phyloP scores from a whole-genome alignment of 2,329 filamentous ascomycete species.

The Penicillium sp. region DNA sequence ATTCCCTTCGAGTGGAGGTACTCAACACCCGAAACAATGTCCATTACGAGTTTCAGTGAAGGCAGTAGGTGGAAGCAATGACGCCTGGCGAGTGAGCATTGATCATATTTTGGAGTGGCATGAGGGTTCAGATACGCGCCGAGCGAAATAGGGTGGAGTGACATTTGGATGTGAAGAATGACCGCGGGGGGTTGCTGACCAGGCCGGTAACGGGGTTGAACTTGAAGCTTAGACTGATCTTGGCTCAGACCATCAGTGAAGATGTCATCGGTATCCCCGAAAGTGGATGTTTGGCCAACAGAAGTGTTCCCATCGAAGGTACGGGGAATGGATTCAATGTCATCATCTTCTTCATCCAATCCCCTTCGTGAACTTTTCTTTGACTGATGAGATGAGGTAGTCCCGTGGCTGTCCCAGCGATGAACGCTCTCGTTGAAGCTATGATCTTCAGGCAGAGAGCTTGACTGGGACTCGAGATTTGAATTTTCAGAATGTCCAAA shows the following conservation, averaged over 20 bases:
- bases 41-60: slow-evolving; percentile 58
- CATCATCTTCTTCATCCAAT: slow-evolving; percentile 47
- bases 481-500: slow-evolving; percentile 41
- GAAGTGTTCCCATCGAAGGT: slow-evolving; percentile 33
- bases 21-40: slow-evolving; percentile 62
- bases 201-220: slow-evolving; percentile 26
- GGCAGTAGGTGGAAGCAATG: slow-evolving; percentile 65
- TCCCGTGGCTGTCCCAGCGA: slow-evolving; percentile 37
- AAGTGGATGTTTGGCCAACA: slow-evolving; percentile 36
- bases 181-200: slow-evolving; percentile 39
- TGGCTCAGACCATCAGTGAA: slow-evolving; percentile 45
- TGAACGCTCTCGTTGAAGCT: slow-evolving; percentile 22
- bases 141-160: slow-evolving; percentile 62
- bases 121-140: slow-evolving; percentile 56
- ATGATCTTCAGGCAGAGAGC: slow-evolving; percentile 20
- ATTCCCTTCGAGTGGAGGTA: slow-evolving; percentile 63
- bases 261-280: slow-evolving; percentile 39
- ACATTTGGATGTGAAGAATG: slow-evolving; percentile 68
- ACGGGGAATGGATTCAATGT: slow-evolving; percentile 52
- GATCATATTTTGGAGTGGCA: slow-evolving; percentile 20
- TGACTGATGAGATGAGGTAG: slow-evolving; percentile 43
- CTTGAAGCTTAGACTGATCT: slow-evolving; percentile 35
- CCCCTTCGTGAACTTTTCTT: slow-evolving; percentile 42
- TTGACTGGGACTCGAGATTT: slow-evolving; percentile 22
- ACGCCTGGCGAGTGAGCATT: slow-evolving; percentile 30